A percentile compares a stretch with the other conserved stretches of the same genome.
These are phyloP conservation scores for Lactarius vividus DNA, from an alignment of 768 basidiomycete species.

Conservation along the genomic window DNA sequence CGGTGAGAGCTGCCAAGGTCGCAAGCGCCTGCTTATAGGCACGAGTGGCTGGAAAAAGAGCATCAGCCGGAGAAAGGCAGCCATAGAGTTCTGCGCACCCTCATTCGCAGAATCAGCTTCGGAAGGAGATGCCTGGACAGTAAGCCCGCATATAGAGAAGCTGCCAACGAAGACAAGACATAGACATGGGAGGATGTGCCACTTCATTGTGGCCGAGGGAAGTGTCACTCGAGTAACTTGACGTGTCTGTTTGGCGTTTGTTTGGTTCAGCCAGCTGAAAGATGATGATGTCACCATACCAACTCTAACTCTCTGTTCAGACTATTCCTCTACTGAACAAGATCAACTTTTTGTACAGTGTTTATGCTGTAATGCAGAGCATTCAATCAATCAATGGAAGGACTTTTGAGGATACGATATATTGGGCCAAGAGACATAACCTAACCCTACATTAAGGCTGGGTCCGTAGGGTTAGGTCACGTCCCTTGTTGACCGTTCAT, in stretches of 20 bases:
- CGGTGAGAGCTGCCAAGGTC: conserved; percentile 64
- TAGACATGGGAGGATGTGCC: background rate
- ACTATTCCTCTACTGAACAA: too few species aligned
- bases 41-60: conserved; percentile 49
- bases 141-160: background rate
- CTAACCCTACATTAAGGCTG: conserved; percentile 18
- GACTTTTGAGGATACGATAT: too few species aligned
- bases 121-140: conserved; percentile 6
- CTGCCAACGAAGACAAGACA: conserved; percentile 8
- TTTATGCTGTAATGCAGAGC: too few species aligned
- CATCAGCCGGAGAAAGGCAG: background rate
- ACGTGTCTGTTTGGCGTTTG: too few species aligned
- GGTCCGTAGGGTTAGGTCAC: background rate
- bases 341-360: too few species aligned
- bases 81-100: conserved; percentile 18
- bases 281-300: too few species aligned
- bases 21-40: conserved; percentile 75
- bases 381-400: too few species aligned
- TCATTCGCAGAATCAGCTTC: conserved; percentile 24
- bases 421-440: background rate
- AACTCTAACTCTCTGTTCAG: too few species aligned
- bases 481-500: background rate
- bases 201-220: too few species aligned
- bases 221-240: too few species aligned
- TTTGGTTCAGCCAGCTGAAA: too few species aligned